phyloP scores from a whole-genome alignment of 768 basidiomycete species.

The Suillus americanus region DNA sequence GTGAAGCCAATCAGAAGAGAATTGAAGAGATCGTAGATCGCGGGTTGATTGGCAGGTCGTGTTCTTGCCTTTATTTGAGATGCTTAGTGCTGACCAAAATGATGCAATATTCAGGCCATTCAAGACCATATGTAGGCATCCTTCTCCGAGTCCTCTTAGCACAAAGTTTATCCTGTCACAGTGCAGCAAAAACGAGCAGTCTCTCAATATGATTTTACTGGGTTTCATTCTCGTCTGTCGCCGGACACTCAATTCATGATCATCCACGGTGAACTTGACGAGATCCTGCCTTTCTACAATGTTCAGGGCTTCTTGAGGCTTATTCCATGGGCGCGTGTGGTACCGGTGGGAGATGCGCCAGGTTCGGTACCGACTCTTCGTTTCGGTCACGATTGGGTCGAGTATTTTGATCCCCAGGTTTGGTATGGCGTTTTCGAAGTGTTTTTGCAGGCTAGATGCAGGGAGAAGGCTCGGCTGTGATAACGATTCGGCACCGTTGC shows the following conservation, averaged over 20 bases:
- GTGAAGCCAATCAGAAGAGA: conserved; percentile 28
- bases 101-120: conserved; percentile 25
- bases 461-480: conserved; percentile 10
- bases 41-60: conserved; percentile 24
- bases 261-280: conserved; percentile 43
- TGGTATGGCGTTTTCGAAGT: conserved; percentile 40
- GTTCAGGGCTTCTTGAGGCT: conserved; percentile 34
- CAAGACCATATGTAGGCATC: conserved; percentile 32
- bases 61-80: not conserved
- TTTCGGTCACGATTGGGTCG: conserved; percentile 47
- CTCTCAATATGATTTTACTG: conserved; percentile 28
- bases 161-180: conserved; percentile 5
- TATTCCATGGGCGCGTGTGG: conserved; percentile 38
- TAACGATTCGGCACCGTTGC: not conserved
- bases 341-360: conserved; percentile 31
- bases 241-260: conserved; percentile 34
- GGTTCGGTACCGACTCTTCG: conserved; percentile 34
- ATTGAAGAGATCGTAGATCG: conserved; percentile 26
- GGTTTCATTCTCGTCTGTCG: conserved; percentile 33
- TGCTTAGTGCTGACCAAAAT: not conserved
- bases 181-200: not conserved
- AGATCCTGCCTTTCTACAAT: conserved; percentile 37
- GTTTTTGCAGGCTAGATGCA: conserved; percentile 25
- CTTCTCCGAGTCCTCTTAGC: not conserved
- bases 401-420: conserved; percentile 43